Percentiles rank a stretch among this genome's conserved stretches.
Evolutionary conservation across 1,284 basidiomycete genomes (phyloP).

Genomic region (Flammula alnicola): DNA sequence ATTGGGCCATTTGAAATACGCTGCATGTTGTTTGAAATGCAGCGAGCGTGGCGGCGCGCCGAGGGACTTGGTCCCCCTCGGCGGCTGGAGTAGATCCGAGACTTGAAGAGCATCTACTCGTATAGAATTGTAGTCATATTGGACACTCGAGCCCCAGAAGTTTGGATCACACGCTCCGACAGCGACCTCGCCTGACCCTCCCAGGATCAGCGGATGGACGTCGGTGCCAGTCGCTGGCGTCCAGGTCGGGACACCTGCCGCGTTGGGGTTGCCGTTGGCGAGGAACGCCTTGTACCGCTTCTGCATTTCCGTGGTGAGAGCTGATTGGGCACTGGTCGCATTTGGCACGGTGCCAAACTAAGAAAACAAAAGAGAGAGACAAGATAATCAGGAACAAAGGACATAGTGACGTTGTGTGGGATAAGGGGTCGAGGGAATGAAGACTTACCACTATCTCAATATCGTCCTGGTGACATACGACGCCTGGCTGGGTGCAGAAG

Average conservation of each 20-base stretch:
- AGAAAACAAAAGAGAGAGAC: slow-evolving; percentile 11
- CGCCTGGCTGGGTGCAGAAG: slow-evolving; percentile 57
- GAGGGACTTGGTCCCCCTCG: too few relatives aligned
- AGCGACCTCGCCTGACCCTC: slow-evolving; percentile 52
- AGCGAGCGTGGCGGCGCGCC: too few relatives aligned
- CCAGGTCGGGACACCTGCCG: slow-evolving; percentile 52
- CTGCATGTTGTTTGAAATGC: too few relatives aligned
- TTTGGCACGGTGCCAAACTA: slow-evolving; percentile 71
- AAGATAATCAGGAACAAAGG: slow-evolving; percentile 8
- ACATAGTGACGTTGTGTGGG: too few relatives aligned
- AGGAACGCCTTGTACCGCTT: slow-evolving; percentile 72
- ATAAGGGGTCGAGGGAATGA: slow-evolving; percentile 7
- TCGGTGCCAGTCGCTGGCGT: slow-evolving; percentile 49
- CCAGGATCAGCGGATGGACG: slow-evolving; percentile 60
- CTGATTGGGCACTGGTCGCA: slow-evolving; percentile 59
- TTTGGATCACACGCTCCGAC: slow-evolving; percentile 62
- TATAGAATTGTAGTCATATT: slow-evolving; percentile 69
- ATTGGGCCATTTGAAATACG: background rate
- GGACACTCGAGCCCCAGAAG: slow-evolving; percentile 68
- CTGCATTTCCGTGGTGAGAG: slow-evolving; percentile 68
- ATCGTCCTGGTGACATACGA: slow-evolving; percentile 76
- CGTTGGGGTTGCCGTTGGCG: slow-evolving; percentile 62
- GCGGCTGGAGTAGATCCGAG: background rate
- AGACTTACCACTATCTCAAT: slow-evolving; percentile 70
- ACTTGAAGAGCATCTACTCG: slow-evolving; percentile 38